Evolutionary conservation across 208 protist genomes (phyloP).

Genomic region (Trypanosoma rangeli): DNA sequence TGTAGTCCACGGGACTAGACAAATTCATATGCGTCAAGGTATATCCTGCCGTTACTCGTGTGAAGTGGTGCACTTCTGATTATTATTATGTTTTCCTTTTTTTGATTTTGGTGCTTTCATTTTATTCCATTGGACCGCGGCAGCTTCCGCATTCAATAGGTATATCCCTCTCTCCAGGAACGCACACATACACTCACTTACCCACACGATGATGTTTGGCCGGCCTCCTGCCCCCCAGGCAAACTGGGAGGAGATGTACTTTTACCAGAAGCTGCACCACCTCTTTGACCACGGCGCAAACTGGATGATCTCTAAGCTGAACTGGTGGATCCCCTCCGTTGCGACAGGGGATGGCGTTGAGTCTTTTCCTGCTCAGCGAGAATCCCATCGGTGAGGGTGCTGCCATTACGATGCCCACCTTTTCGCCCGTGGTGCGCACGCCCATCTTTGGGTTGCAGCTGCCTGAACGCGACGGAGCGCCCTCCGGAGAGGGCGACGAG

Average conservation of each 20-base stretch:
- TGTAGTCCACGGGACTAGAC: no score
- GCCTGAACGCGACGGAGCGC: constrained; percentile 32
- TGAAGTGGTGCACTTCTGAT: no score
- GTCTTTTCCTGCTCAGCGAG: constrained; percentile 72
- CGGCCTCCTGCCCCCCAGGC: constrained; percentile 60
- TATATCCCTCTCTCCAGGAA: neutral
- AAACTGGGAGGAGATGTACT: constrained; percentile 84
- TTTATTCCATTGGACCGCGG: neutral
- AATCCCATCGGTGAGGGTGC: constrained; percentile 50
- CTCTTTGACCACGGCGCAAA: constrained; percentile 77
- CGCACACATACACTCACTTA: constrained; percentile 2
- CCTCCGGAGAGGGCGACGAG: constrained; percentile 52
- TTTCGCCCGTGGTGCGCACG: constrained; percentile 52
- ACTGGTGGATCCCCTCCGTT: constrained; percentile 87
- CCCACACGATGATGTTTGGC: constrained; percentile 61
- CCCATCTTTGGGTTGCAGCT: constrained; percentile 53
- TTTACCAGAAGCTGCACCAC: constrained; percentile 84
- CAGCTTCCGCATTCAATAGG: neutral
- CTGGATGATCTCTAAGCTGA: constrained; percentile 72
- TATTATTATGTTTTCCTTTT: neutral
- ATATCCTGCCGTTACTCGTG: no score
- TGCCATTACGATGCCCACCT: constrained; percentile 44
- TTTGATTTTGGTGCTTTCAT: neutral
- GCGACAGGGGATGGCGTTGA: constrained; percentile 68
- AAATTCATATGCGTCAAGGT: no score